phyloP scores from a whole-genome alignment of 2,329 filamentous ascomycete genomes.

The Phoma herbarum region DNA sequence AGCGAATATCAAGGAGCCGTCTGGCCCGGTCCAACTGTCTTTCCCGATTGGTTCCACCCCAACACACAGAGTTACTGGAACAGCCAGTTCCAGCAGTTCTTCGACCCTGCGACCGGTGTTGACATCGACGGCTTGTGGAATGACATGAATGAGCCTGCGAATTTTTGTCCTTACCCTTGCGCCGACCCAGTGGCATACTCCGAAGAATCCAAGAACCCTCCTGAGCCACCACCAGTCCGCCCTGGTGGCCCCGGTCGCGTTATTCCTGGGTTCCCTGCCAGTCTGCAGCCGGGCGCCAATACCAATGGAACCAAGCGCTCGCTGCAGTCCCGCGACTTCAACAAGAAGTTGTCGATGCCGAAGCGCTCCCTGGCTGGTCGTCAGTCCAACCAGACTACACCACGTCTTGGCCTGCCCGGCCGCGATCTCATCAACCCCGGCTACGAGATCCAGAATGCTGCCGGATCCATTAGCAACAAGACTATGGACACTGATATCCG shows the following conservation, averaged over 20 bases:
- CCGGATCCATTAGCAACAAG: slow-evolving; percentile 53
- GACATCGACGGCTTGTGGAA: slow-evolving; percentile 78
- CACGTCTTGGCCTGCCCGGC: slow-evolving; percentile 64
- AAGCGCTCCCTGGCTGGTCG: slow-evolving; percentile 27
- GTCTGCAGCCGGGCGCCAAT: slow-evolving; percentile 66
- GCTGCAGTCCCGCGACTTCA: slow-evolving; percentile 16
- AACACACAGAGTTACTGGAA: slow-evolving; percentile 74
- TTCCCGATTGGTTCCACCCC: slow-evolving; percentile 78
- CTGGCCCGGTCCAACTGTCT: slow-evolving; percentile 77
- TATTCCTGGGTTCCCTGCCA: slow-evolving; percentile 73
- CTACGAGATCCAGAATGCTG: slow-evolving; percentile 69
- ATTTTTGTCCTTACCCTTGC: slow-evolving; percentile 59
- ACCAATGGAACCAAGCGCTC: slow-evolving; percentile 29
- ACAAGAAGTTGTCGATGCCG: slow-evolving; percentile 6
- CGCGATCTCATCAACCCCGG: slow-evolving; percentile 72
- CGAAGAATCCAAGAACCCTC: slow-evolving; percentile 62
- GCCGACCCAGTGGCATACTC: slow-evolving; percentile 51
- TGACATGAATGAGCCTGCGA: slow-evolving; percentile 51
- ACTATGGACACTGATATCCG: slow-evolving; percentile 72
- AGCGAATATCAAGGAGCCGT: slow-evolving; percentile 70
- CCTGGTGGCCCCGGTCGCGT: slow-evolving; percentile 63
- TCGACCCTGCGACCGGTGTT: slow-evolving; percentile 68
- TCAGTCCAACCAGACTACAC: slow-evolving; percentile 47
- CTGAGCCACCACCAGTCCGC: slow-evolving; percentile 69
- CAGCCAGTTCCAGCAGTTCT: slow-evolving; percentile 72